These are phyloP conservation scores for Chlamydomonas schloesseri DNA, from an alignment of 139 green algal species.

Conservation along the genomic window DNA sequence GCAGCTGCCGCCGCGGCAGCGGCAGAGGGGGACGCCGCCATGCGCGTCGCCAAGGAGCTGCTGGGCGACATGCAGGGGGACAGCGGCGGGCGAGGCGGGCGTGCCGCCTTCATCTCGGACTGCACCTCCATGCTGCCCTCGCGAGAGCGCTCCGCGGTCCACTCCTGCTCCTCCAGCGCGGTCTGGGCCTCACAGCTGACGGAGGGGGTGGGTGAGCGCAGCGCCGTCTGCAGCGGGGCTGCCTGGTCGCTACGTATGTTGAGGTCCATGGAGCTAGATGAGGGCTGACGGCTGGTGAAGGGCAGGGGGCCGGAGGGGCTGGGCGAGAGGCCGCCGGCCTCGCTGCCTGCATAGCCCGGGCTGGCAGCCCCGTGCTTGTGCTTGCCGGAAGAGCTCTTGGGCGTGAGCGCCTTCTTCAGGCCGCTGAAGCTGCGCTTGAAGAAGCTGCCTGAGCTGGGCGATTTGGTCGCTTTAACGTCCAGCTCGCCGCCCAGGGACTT, in stretches of 20 bases:
- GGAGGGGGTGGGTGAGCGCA: neutral
- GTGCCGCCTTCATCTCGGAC: neutral
- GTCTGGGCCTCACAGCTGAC: neutral
- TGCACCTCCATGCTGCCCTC: neutral
- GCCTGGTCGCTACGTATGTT: constrained; percentile 19
- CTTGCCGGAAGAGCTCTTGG: neutral
- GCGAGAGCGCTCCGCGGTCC: neutral
- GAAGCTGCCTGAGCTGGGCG: neutral
- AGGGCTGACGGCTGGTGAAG: constrained; percentile 13
- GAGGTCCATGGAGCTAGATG: constrained; percentile 20
- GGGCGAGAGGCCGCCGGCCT: neutral
- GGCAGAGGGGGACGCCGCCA: too few species aligned
- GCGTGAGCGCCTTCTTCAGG: constrained; percentile 19
- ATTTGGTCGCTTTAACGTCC: constrained; percentile 9
- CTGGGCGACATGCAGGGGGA: neutral
- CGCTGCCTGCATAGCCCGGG: constrained; percentile 19
- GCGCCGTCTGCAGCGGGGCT: neutral
- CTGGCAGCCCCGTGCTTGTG: neutral
- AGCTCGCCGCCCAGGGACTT: neutral
- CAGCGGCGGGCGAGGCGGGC: neutral
- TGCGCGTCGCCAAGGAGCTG: neutral
- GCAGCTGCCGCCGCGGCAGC: too few species aligned
- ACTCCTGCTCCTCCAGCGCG: neutral
- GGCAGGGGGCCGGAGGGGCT: neutral
- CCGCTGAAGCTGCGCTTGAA: constrained; percentile 4